Evolutionary conservation across 1,284 basidiomycete genomes (phyloP), one percentile per base, ranked within the genome.

Genomic region (Pulchroboletus neoregius): DNA sequence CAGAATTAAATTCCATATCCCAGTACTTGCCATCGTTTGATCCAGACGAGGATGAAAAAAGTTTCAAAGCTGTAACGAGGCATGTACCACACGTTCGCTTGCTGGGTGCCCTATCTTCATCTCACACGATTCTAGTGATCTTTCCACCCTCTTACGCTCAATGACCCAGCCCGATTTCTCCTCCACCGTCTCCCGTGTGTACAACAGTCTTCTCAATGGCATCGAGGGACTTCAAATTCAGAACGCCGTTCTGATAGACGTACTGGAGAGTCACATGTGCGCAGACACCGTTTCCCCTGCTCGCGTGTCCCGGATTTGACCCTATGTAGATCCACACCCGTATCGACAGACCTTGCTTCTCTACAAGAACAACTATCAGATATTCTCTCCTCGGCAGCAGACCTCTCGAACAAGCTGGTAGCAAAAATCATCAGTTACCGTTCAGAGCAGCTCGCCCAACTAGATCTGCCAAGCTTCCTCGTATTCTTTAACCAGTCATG

Each of bases 401-500:
- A 96, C 60, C 76, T 94, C 6, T 83, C 91, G 7, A 94, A 95
- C 63, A 78, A 82, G 7, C 79, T 89, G 20, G 80, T 80, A 1
- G 87, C 91, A 6, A 90, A 87, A 60, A 75, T 95, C 24, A 69
- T 98, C 26, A 74, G 79, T 36, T 73, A 83, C 5, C 83, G 95
- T 28, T 72, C 82, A 6, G 90, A 94, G 52, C 82, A 87, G 50
- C 91, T 96, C 61, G 75, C 87, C 0, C 66, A 76, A 6, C 74
- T 98, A 16, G 72, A 82, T 24, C 68, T 97, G 32, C 67, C 74
- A 2, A 79, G 83, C 28, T 99, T 98, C 71, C 73, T 92, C 32
- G 76, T 75, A 22, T 72, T 97, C 45, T 96, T 94, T 73, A 83
- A 85, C 50, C 79, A 82, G 54, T 86, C 87, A 10, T 97, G 94